Conservation (phyloP, 306 rosid species). For the Glycyrrhiza uralensis region DNA sequence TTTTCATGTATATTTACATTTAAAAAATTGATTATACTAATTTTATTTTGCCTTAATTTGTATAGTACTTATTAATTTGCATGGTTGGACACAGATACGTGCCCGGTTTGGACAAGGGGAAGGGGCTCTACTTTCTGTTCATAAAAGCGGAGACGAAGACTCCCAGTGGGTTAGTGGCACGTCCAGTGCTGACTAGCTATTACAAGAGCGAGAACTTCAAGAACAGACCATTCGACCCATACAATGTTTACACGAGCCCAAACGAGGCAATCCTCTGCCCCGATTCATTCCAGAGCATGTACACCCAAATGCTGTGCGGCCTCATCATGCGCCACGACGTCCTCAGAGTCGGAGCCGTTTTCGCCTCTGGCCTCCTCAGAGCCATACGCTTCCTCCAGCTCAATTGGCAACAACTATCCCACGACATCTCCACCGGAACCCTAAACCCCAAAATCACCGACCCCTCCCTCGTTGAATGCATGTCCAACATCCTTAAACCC, state of each 20-base stretch:
- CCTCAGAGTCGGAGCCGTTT: slow-evolving; percentile 73
- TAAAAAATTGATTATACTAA: no score
- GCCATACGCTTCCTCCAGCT: slow-evolving; percentile 79
- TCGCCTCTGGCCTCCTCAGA: slow-evolving; percentile 84
- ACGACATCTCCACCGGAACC: slow-evolving; percentile 61
- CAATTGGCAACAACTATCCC: slow-evolving; percentile 51
- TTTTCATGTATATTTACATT: not conserved
- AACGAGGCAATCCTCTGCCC: slow-evolving; percentile 63
- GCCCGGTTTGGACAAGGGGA: slow-evolving; percentile 69
- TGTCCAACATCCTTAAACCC: slow-evolving; percentile 45
- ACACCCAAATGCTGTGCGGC: slow-evolving; percentile 85
- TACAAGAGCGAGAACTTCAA: slow-evolving; percentile 77
- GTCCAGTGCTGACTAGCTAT: slow-evolving; percentile 76
- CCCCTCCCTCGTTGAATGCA: slow-evolving; percentile 35
- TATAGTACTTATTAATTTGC: not conserved
- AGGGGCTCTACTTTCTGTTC: slow-evolving; percentile 66
- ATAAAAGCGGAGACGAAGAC: slow-evolving; percentile 65
- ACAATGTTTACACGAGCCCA: slow-evolving; percentile 76
- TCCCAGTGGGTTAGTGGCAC: slow-evolving; percentile 67
- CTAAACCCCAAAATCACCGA: slow-evolving; percentile 64
- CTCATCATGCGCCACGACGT: slow-evolving; percentile 66
- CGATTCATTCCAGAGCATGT: slow-evolving; percentile 86
- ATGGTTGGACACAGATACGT: slow-evolving; percentile 45
- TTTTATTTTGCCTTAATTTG: no score
- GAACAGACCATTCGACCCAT: slow-evolving; percentile 65